Evolutionary conservation across 2,329 filamentous ascomycete genomes (phyloP), one percentile per base, ranked within the genome.

Genomic region (Aspergillus proliferans): DNA sequence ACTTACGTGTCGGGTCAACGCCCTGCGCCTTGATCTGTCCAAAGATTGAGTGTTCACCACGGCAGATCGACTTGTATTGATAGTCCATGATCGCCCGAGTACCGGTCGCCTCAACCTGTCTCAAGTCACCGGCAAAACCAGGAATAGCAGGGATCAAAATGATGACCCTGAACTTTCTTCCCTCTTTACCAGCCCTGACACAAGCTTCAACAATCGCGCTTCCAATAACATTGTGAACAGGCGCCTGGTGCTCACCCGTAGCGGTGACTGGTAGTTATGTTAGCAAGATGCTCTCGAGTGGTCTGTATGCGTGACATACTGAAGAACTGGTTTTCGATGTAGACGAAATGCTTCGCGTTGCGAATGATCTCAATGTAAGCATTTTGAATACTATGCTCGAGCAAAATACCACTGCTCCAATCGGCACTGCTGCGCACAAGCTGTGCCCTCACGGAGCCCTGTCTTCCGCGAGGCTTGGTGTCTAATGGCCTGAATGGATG

Each of bases 301-400:
- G 12, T n/a, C 10, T 36, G 6, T 30, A 36, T 41, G 47, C 30
- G 36, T n/a, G 41, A 60, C 69, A 59, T 71, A 71, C 80, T 96
- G 76, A 97, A 98, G 74, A 97, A 97, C 62, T 98, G 93, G 62
- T 97, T 97, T 68, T 98, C 93, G 52, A 98, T 95, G 72, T 97
- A 98, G 21, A 98, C 86, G 58, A 83, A 96, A 65, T 97, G 92
- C 69, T 96, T 75, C 0, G 92, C 92, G 46, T 88, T 88, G 45
- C 85, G 77, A 59, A 97, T 97, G 26, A 94, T 74, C 54, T 95
- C 88, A 18, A 76, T 80, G 69, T 95, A 95, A 1, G 90, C 90
- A 63, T 92, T 91, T 52, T 85, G 82, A 53, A 96, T 92, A 0
- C 89, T 95, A 66, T 93, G 89, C 61, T 87, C 84, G 0, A 77